Evolutionary conservation across 305 asterid genomes (phyloP).

Genomic region (Ajuga reptans): DNA sequence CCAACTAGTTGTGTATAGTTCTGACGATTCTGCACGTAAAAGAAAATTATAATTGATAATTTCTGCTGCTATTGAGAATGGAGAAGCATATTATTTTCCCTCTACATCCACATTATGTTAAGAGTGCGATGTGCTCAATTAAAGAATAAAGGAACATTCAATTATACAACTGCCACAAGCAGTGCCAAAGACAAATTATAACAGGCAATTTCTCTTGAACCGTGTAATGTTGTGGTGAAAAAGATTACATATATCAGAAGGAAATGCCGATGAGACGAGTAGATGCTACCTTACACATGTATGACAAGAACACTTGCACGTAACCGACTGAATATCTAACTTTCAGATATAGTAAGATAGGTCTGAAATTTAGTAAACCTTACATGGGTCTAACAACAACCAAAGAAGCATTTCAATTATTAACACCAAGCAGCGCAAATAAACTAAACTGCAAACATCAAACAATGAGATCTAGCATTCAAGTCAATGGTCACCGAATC

Average conservation of each 20-base stretch:
- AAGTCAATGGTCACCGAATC: neutral
- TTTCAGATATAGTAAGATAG: neutral
- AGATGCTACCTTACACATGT: neutral
- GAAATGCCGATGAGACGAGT: neutral
- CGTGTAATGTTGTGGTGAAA: neutral
- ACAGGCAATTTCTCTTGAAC: neutral
- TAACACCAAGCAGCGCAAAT: neutral
- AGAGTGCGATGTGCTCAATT: neutral
- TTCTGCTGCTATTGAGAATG: neutral
- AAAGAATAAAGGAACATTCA: neutral
- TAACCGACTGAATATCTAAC: neutral
- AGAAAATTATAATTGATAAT: neutral
- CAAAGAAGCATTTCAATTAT: neutral
- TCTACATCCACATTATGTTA: neutral
- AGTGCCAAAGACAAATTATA: neutral
- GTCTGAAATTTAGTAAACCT: neutral
- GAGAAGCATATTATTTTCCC: neutral
- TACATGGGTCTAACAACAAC: neutral
- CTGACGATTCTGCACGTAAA: slow-evolving; percentile 67
- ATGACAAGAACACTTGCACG: neutral
- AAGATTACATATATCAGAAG: neutral
- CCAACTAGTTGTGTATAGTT: slow-evolving; percentile 36
- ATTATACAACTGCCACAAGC: neutral
- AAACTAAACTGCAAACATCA: neutral
- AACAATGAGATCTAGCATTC: neutral